These are phyloP conservation scores for Anacardium occidentale DNA, from an alignment of 345 rosid species.

Conservation along the genomic window DNA sequence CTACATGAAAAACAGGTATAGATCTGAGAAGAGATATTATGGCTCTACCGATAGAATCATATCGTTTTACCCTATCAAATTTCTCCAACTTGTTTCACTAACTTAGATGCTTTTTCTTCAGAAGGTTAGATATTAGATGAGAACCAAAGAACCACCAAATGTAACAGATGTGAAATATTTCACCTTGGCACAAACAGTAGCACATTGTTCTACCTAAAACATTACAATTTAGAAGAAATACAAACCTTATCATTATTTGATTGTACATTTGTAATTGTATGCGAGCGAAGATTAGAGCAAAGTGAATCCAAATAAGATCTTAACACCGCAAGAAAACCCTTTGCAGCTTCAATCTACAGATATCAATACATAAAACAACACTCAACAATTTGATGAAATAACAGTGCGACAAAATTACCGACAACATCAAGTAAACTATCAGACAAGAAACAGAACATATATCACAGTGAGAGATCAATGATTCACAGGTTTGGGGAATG, in stretches of 20 bases:
- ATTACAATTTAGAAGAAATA: conserved; percentile 1
- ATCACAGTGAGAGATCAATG: no score
- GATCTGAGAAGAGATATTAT: neutral
- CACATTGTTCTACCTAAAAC: neutral
- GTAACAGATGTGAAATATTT: neutral
- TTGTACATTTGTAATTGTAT: conserved; percentile 95
- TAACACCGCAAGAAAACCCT: conserved; percentile 65
- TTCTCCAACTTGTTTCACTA: neutral
- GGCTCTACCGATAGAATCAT: neutral
- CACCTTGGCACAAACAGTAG: neutral
- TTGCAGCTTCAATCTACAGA: conserved; percentile 79
- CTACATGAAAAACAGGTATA: neutral
- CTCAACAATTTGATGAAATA: conserved; percentile 5
- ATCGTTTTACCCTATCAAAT: no score
- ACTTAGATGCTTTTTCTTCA: neutral
- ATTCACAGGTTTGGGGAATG: no score
- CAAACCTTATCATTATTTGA: conserved; percentile 94
- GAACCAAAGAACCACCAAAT: neutral
- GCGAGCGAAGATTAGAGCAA: conserved; percentile 86
- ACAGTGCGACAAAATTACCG: neutral
- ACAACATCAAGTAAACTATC: neutral
- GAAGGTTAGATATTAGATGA: neutral
- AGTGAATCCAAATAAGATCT: conserved; percentile 81
- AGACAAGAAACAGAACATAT: no score
- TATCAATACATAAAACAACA: neutral